Conservation (phyloP, 176 grass and related monocot genomes). For the barley (Hordeum vulgare) region DNA sequence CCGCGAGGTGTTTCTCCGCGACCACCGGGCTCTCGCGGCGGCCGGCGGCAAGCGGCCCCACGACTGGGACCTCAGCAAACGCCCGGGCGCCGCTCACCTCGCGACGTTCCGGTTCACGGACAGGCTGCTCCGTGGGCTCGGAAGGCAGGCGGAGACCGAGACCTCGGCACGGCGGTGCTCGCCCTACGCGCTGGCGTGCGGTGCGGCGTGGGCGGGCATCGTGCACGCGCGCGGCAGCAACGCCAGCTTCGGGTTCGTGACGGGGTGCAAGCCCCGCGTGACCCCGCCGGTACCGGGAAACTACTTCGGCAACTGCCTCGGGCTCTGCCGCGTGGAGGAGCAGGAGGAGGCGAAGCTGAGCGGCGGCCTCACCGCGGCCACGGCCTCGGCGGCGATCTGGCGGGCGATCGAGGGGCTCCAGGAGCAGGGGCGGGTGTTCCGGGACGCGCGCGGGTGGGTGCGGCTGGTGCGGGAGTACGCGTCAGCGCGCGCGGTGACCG, state of each 20-base stretch:
- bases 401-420: constrained; percentile 43
- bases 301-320: constrained; percentile 84
- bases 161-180: constrained; percentile 42
- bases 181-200: constrained; percentile 58
- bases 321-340: constrained; percentile 44
- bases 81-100: not conserved
- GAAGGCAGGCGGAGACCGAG: not conserved
- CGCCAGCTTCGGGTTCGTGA: constrained; percentile 50
- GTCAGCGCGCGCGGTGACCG: constrained; percentile 52
- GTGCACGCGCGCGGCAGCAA: constrained; percentile 15
- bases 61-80: constrained; percentile 20
- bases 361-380: constrained; percentile 4
- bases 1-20: constrained; percentile 10
- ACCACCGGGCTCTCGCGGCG: not conserved
- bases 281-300: constrained; percentile 31
- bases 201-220: constrained; percentile 67
- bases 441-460: constrained; percentile 55
- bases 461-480: constrained; percentile 39
- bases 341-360: not conserved
- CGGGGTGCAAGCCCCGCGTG: constrained; percentile 50
- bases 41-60: not conserved
- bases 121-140: not conserved
- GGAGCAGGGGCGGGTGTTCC: constrained; percentile 30
- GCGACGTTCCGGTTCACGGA: constrained; percentile 46
- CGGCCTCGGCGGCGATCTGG: constrained; percentile 44